Evolutionary conservation across 371 early-diverging fungal species (phyloP).

Genomic region (Fennellomyces sp.): DNA sequence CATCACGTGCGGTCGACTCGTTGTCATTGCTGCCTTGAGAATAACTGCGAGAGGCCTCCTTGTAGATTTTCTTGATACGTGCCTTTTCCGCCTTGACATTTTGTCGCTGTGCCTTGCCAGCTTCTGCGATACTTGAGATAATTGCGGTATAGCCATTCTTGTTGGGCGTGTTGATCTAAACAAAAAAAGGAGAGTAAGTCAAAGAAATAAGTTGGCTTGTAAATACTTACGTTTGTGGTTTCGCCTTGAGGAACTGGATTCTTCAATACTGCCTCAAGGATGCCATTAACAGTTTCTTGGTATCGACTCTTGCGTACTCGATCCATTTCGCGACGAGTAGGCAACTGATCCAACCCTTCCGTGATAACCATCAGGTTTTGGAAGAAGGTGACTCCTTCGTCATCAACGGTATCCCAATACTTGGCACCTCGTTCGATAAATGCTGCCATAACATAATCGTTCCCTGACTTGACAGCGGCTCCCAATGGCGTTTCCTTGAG

Average conservation of each 20-base stretch:
- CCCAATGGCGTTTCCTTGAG: constrained; percentile 49
- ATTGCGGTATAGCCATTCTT: constrained; percentile 34
- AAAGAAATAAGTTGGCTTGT: neutral
- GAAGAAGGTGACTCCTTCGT: constrained; percentile 37
- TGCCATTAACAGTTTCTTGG: neutral
- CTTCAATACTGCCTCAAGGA: neutral
- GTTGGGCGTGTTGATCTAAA: constrained; percentile 31
- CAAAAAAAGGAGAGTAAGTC: neutral
- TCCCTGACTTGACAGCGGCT: constrained; percentile 31
- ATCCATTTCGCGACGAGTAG: constrained; percentile 6
- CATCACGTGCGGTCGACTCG: neutral
- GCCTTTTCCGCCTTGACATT: constrained; percentile 20
- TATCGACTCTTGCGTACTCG: neutral
- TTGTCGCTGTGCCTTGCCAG: constrained; percentile 19
- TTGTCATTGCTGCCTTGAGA: neutral
- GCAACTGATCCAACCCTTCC: neutral
- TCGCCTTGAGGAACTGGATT: neutral
- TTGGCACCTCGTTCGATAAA: constrained; percentile 37
- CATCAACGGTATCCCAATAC: constrained; percentile 24
- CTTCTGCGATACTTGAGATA: constrained; percentile 12
- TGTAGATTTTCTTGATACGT: constrained; percentile 3
- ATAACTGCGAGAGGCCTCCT: neutral
- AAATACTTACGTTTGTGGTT: neutral
- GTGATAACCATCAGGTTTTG: constrained; percentile 30
- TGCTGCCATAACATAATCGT: constrained; percentile 26